Base-by-base conservation (phyloP, 441 rosid species). In the Croton setiger region DNA sequence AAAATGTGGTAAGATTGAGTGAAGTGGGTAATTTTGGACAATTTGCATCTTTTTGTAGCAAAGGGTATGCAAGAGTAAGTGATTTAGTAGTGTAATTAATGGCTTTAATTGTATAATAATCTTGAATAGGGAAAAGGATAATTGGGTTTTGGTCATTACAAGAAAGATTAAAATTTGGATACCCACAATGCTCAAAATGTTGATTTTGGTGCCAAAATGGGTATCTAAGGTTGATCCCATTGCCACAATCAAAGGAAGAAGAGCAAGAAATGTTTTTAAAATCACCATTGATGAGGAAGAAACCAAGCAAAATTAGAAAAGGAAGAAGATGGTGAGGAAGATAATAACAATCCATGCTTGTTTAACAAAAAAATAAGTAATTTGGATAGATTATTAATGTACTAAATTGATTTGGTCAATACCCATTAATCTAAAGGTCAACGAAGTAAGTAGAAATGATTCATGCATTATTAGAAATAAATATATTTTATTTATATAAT, bases 141-240 rank as follows among this genome's bases (percentile, higher is more conserved):
- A 65, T 12, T 51, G 75, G 69, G 0, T 60, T 62, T 62, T 60
- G 68, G 58, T 13, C 62, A 56, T 20, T 44, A 72, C 81, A 77
- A 2, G 84, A 72, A 60, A 77, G 43, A 33, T 70, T 72, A 31
- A 77, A 54, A 51, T 75, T 74, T 20, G 76, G 76, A 59, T 77
- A 77, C 53, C 84, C 84, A 27, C 79, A 80, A 18, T 75, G 67
- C 7, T 72, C 68, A 8, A 10, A 27, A 12, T 33, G 37, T 35
- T 43, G 67, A 52, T 37, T 15, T 53, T 64, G 73, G 62, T 54
- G 75, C 75, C 81, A 80, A 12, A 77, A 77, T 0, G 84, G 84
- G 63, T 77, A 80, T 31, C 69, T 4, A 44, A 72, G 62, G 17
- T 9, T 49, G 69, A 60, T n/a, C 31, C 74, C 74, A 61, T 67